phyloP scores from a whole-genome alignment of 805 yeast genomes.

The Diddensiella transvaalensis region DNA sequence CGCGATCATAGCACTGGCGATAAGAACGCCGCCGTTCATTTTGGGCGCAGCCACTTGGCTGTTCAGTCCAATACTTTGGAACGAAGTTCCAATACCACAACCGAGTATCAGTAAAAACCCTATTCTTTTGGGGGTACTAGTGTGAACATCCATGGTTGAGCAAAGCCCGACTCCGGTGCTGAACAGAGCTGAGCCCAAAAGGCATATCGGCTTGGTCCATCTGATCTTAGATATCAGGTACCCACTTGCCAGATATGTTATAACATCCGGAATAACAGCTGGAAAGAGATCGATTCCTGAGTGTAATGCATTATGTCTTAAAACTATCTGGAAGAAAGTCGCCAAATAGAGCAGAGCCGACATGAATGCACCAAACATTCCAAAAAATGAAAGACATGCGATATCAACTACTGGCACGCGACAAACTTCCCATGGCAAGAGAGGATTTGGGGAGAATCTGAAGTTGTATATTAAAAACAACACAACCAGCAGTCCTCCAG shows the following conservation, averaged over 20 bases:
- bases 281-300: conserved; percentile 44
- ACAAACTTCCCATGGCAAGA: conserved; percentile 26
- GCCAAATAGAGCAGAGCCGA: conserved; percentile 46
- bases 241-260: conserved; percentile 43
- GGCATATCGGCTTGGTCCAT: conserved; percentile 40
- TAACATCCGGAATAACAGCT: conserved; percentile 41
- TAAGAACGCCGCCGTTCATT: conserved; percentile 44
- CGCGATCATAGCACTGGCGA: conserved; percentile 43
- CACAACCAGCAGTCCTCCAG: conserved; percentile 42
- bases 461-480: conserved; percentile 35
- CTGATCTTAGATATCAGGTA: conserved; percentile 40
- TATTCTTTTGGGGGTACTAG: conserved; percentile 35
- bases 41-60: conserved; percentile 52
- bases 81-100: conserved; percentile 32
- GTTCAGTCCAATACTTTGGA: conserved; percentile 42
- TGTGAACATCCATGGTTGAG: conserved; percentile 37
- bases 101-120: conserved; percentile 47
- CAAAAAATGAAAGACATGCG: conserved; percentile 37
- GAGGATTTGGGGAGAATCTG: conserved; percentile 38
- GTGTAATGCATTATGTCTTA: conserved; percentile 36
- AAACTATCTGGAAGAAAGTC: conserved; percentile 44
- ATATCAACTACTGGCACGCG: conserved; percentile 18
- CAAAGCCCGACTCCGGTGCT: conserved; percentile 45
- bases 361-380: conserved; percentile 47
- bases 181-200: conserved; percentile 37